These are phyloP conservation scores for Tremella yokohamensis DNA, from an alignment of 768 basidiomycete genomes.

Conservation along the genomic window DNA sequence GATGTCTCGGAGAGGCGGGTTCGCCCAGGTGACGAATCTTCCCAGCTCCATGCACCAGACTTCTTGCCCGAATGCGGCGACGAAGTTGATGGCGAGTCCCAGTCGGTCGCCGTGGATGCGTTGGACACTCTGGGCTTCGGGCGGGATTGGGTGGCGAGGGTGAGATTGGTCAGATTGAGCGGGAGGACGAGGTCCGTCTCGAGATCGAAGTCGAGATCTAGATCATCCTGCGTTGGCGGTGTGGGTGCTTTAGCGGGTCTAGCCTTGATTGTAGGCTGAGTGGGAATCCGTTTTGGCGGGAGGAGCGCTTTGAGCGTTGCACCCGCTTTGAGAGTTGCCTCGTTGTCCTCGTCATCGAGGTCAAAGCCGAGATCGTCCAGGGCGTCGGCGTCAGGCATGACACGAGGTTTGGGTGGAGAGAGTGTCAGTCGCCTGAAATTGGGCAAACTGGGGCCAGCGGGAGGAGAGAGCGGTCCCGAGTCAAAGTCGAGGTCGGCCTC, in stretches of 20 bases:
- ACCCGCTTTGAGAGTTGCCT: conserved; percentile 48
- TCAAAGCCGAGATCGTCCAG: conserved; percentile 31
- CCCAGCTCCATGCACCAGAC: conserved; percentile 10
- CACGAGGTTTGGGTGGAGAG: conserved; percentile 2
- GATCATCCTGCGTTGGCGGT: conserved; percentile 13
- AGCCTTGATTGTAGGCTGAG: not conserved
- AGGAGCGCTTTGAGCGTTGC: conserved; percentile 44
- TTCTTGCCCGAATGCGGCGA: conserved; percentile 15
- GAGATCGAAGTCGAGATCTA: conserved; percentile 24
- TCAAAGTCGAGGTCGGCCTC: conserved; percentile 36
- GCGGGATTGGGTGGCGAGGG: conserved; percentile 23
- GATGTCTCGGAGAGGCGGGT: conserved; percentile 29
- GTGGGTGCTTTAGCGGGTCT: conserved; percentile 3
- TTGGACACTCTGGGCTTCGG: conserved; percentile 16
- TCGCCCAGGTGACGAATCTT: conserved; percentile 15
- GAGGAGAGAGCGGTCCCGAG: not conserved
- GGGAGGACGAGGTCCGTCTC: conserved; percentile 45
- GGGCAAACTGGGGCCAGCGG: conserved; percentile 13
- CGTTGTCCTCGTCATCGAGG: conserved; percentile 25
- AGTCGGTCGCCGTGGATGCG: conserved; percentile 23
- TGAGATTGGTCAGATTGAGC: conserved; percentile 42
- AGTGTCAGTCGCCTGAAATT: not conserved
- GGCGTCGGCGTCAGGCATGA: conserved; percentile 25
- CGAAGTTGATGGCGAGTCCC: conserved; percentile 32
- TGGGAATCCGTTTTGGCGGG: conserved; percentile 24